A percentile compares a stretch with the other conserved stretches of the same genome.
Evolutionary conservation across 2,329 filamentous ascomycete genomes (phyloP).

Genomic region (Ophiocordyceps camponoti-rufipedis): DNA sequence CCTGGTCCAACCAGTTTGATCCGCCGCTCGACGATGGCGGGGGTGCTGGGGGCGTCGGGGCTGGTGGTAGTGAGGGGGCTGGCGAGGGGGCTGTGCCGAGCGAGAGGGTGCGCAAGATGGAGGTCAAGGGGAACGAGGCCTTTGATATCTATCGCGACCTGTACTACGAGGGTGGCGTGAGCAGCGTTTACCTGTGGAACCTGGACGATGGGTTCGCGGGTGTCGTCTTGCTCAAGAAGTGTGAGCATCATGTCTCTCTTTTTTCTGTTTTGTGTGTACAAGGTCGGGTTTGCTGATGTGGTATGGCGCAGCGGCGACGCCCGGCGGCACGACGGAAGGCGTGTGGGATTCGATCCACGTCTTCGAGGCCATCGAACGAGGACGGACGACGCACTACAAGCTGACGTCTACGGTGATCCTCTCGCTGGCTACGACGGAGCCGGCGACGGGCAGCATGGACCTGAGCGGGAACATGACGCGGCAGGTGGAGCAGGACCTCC

Average conservation of each 20-base stretch:
- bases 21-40: constrained; percentile 54
- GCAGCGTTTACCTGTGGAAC: constrained; percentile 96
- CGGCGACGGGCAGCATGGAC: constrained; percentile 65
- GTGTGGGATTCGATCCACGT: constrained; percentile 98
- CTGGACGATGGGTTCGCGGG: constrained; percentile 95
- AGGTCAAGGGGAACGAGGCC: constrained; percentile 83
- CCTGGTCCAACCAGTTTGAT: constrained; percentile 99
- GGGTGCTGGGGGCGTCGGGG: constrained; percentile 32
- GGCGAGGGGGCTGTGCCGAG: constrained; percentile 75
- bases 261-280: too few relatives aligned
- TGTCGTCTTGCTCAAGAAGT: constrained; percentile 89
- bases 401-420: constrained; percentile 94
- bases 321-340: constrained; percentile 48
- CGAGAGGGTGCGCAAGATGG: constrained; percentile 83
- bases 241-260: constrained; percentile 24
- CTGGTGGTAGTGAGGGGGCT: constrained; percentile 37
- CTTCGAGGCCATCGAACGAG: constrained; percentile 87
- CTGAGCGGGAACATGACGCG: constrained; percentile 95
- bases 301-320: constrained; percentile 37
- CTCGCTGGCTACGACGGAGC: constrained; percentile 47
- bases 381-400: constrained; percentile 88
- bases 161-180: constrained; percentile 93
- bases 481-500: constrained; percentile 81
- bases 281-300: too few relatives aligned
- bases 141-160: constrained; percentile 94